Evolutionary conservation across 768 basidiomycete genomes (phyloP), one percentile per base, ranked within the genome.

Genomic region (Kwoniella europaea): DNA sequence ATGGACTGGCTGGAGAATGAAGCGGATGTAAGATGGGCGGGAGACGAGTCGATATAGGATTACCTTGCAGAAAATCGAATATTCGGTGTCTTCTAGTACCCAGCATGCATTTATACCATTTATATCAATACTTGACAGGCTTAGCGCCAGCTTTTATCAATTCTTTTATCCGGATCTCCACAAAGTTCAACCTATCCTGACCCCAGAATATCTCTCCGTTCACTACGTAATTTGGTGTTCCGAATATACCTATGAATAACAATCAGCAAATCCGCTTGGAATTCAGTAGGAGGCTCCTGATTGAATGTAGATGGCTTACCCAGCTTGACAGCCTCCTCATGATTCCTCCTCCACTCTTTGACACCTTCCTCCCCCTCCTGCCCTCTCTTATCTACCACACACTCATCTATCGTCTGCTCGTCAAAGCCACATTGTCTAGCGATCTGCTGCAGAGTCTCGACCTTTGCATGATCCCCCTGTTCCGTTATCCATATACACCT

Each of bases 1-100:
- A 88, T 97, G 75, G 85, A 86, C 3, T 98, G 94, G 93, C 84
- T 98, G 13, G 96, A 98, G 74, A 86, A 86, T 9, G 89, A 96
- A 76, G 94, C 93, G 22, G 95, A 98, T 79, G 90, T 98, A 18
- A 88, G 92, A 74, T 97, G 90, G 83, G 92, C 91, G 0, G 93
- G 90, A 3, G 79, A 82, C 50, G 74, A 75, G 35, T 53, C 64
- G 22, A 16, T 56, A 44, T 61, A 18, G 46, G 46, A 50, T 3
- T 13, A 0, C 12, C 16, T 15, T 1, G 6, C 46, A 50, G 12
- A 50, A 13, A 50, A 50, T 18, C 0, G 6, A 15, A 50, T 15
- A n/a, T n/a, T n/a, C n/a, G n/a, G n/a, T n/a, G n/a, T n/a, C n/a
- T n/a, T n/a, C n/a, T 20, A 52, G 0, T 55, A 55, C 20, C 54